Evolutionary conservation across 225 moss, liverwort and hornwort species (phyloP), one percentile per base, ranked within the genome.

Genomic region (Bryum argenteum): DNA sequence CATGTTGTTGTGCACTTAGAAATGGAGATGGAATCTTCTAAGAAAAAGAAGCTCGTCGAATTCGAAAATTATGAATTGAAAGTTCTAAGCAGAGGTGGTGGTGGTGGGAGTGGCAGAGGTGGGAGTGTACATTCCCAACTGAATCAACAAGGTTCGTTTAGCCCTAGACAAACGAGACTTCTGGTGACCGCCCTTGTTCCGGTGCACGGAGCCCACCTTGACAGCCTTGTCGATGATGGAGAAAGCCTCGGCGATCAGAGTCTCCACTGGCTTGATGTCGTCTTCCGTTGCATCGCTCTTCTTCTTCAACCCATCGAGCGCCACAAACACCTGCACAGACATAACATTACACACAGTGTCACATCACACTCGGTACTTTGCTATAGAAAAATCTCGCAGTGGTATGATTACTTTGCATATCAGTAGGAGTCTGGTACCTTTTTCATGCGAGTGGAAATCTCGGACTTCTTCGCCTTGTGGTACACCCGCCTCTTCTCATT

Each of bases 381-480:
- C n/a, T n/a, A n/a, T n/a, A n/a, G n/a, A n/a, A n/a, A n/a, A n/a
- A n/a, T n/a, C n/a, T n/a, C n/a, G n/a, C n/a, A n/a, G n/a, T n/a
- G n/a, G n/a, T n/a, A n/a, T n/a, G n/a, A n/a, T n/a, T n/a, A n/a
- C n/a, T n/a, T n/a, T n/a, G n/a, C 5, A 5, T 28, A 5, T 5
- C 2, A 28, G 5, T 28, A 5, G 28, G 5, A 2, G 3, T 5
- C 5, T 28, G 5, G 33, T 44, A 89, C 96, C 96, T 92, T 98
- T 48, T 98, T 98, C 97, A 98, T 98, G 9, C 94, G 92, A 54
- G 97, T 94, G 58, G 89, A 89, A 71, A 98, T 87, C 79, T 97
- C 89, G 15, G 97, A 92, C 77, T 97, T 97, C 82, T 83, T 92
- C 41, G 97, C 76, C 78, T 97, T 97, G 75, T 97, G 90, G 77